phyloP scores from a whole-genome alignment of 805 yeast genomes.

The Debaryomyces castellii region DNA sequence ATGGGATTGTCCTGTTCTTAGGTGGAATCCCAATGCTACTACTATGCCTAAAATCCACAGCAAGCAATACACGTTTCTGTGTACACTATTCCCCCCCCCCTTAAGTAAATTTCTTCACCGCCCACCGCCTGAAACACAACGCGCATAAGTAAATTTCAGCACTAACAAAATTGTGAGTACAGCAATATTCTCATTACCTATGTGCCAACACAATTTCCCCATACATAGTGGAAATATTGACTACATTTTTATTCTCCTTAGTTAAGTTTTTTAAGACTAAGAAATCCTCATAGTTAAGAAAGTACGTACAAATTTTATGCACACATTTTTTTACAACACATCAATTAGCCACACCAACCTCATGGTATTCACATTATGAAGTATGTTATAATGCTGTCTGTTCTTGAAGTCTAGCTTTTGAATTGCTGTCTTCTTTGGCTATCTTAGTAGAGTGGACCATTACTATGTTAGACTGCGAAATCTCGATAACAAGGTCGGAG shows the following conservation, averaged over 20 bases:
- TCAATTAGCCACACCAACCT: not conserved
- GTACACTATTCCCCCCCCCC: not conserved
- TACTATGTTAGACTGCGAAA: not conserved
- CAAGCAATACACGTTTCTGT: not conserved
- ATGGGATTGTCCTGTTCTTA: too few relatives aligned
- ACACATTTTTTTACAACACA: not conserved
- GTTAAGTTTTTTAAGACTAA: slow-evolving; percentile 6
- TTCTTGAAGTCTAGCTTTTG: too few relatives aligned
- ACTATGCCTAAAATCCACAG: too few relatives aligned
- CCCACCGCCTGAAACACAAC: not conserved
- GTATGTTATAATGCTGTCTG: not conserved
- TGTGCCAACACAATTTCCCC: slow-evolving; percentile 8
- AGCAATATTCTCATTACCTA: slow-evolving; percentile 11
- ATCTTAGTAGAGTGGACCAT: not conserved
- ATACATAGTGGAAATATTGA: slow-evolving; percentile 5
- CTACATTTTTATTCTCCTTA: slow-evolving; percentile 3
- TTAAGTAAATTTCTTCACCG: slow-evolving; percentile 4
- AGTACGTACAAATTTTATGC: slow-evolving; percentile 6
- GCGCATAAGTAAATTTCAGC: slow-evolving; percentile 7
- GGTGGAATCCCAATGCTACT: too few relatives aligned
- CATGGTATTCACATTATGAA: not conserved
- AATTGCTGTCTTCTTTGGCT: not conserved
- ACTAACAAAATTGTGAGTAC: slow-evolving; percentile 11
- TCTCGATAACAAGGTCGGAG: not conserved
- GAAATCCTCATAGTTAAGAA: slow-evolving; percentile 2